Evolutionary conservation across 768 basidiomycete species (phyloP), one percentile per base, ranked within the genome.

Genomic region (Megacollybia marginata): DNA sequence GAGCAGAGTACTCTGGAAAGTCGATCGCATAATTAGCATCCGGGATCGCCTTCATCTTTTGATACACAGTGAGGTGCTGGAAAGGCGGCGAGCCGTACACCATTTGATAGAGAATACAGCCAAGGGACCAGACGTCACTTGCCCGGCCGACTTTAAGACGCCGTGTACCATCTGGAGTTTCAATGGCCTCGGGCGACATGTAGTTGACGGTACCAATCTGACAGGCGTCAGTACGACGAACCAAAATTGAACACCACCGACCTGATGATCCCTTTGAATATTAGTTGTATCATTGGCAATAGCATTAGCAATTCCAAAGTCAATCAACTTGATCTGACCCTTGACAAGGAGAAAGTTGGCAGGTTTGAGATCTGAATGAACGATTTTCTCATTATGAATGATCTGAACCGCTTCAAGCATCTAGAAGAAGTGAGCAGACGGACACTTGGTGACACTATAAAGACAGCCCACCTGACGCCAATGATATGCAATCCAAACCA

Each of bases 241-340:
- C 28, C 2, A 36, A 44, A 43, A 19, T 28, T 7, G 34, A 19
- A 12, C 19, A 38, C 33, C 48, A 36, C 68, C 28, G 57, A 91
- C 92, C 79, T 94, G 92, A 60, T 92, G 89, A 57, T 99, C 95
- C 50, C 95, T 78, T 55, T 95, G 92, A 50, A 98, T 97, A 60
- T 99, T 97, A 2, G 95, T 97, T 2, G 95, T 99, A 58, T 99
- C 95, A 61, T 94, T 97, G 15, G 94, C 93, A 56, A 99, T 95
- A 9, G 94, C 94, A 62, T 97, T 97, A 12, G 95, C 94, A 59
- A 99, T 99, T n/a, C 95, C 95, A 61, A 99, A 99, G 65, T 99
- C 95, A 56, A 99, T 99, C 54, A 99, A 71, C 75, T 99, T 99
- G 50, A 99, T 73, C 56, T 92, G 87, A 5, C 95, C 95, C 51